Conservation (phyloP, 805 yeast species). For the Ogataea angusta region DNA sequence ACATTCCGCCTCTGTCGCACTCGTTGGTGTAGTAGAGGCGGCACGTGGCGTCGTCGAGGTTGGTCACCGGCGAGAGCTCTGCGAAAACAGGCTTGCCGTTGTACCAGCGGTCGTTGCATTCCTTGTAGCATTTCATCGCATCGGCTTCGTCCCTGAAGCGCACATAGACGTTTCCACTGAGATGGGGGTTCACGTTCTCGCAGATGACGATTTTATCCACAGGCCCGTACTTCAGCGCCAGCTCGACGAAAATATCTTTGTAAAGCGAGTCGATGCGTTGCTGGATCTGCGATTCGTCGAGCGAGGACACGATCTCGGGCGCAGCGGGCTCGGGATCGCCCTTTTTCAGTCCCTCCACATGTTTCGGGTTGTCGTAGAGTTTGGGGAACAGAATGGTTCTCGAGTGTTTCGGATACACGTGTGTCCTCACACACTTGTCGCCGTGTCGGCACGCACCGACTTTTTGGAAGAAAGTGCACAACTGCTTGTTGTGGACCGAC, state of each 20-base stretch:
- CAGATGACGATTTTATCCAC: conserved; percentile 68
- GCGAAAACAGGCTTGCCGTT: conserved; percentile 73
- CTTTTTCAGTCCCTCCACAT: conserved; percentile 32
- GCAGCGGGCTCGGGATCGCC: conserved; percentile 20
- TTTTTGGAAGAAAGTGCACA: conserved; percentile 56
- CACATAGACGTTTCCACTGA: conserved; percentile 83
- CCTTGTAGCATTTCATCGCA: conserved; percentile 58
- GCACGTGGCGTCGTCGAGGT: conserved; percentile 71
- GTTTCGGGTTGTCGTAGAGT: conserved; percentile 60
- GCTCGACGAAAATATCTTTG: conserved; percentile 70
- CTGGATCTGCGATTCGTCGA: conserved; percentile 35
- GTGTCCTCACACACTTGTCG: conserved; percentile 74
- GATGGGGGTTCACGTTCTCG: conserved; percentile 77
- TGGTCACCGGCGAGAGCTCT: conserved; percentile 72
- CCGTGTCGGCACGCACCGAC: conserved; percentile 96
- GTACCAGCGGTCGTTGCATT: conserved; percentile 79
- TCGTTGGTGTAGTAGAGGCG: conserved; percentile 58
- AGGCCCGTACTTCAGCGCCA: conserved; percentile 42
- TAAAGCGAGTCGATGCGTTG: conserved; percentile 57
- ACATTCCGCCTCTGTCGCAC: conserved; percentile 78
- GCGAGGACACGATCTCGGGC: background rate
- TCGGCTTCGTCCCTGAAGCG: conserved; percentile 51
- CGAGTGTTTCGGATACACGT: conserved; percentile 63
- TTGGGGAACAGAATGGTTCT: conserved; percentile 63
- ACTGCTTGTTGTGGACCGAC: conserved; percentile 11